phyloP scores from a whole-genome alignment of 768 basidiomycete species.

The Phaeotremella fagi region DNA sequence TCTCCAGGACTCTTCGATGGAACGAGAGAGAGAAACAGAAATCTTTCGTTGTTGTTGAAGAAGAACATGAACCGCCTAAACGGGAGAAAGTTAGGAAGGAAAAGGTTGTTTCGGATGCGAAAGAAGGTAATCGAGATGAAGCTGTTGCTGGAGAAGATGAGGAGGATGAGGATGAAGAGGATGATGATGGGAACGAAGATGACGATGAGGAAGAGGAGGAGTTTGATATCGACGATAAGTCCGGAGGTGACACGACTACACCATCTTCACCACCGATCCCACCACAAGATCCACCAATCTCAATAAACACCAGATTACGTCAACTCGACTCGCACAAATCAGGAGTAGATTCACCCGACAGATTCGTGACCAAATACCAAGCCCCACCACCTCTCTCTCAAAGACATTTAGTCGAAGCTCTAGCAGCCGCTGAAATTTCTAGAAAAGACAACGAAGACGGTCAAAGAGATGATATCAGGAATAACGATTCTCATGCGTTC shows the following conservation, averaged over 20 bases:
- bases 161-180: constrained; percentile 34
- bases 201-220: constrained; percentile 66
- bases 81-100: constrained; percentile 17
- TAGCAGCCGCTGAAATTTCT: constrained; percentile 48
- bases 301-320: constrained; percentile 10
- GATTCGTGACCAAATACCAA: constrained; percentile 40
- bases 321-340: constrained; percentile 26
- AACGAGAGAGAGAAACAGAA: constrained; percentile 98
- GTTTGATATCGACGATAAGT: constrained; percentile 91
- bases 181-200: constrained; percentile 52
- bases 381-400: constrained; percentile 42
- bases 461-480: constrained; percentile 57
- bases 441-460: constrained; percentile 53
- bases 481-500: constrained; percentile 22
- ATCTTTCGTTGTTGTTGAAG: constrained; percentile 96
- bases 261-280: constrained; percentile 19
- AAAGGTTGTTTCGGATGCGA: constrained; percentile 9
- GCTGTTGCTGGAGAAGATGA: constrained; percentile 53
- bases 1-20: constrained; percentile 95
- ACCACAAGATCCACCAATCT: constrained; percentile 12
- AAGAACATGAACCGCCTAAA: constrained; percentile 57
- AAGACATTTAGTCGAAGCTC: constrained; percentile 47
- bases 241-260: constrained; percentile 51
- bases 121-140: constrained; percentile 41
- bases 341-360: constrained; percentile 48